Base-by-base conservation (phyloP, 805 yeast species). In the Wickerhamomyces silvicola region DNA sequence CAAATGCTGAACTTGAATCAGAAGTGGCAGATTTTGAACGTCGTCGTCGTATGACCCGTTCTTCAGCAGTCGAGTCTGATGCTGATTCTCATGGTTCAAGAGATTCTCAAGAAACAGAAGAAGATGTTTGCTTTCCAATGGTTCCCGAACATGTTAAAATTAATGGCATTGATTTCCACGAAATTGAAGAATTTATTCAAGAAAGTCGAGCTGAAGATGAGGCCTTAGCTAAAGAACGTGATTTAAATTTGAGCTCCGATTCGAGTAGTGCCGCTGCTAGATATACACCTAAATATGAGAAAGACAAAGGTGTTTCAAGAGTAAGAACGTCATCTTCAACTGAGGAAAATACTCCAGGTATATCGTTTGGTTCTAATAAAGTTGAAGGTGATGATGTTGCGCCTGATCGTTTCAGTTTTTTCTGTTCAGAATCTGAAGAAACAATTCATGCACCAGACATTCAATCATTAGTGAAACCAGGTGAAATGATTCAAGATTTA, bases 121-220 rank as follows among this genome's bases (percentile, higher is more conserved):
- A 86, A 53, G 97, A 90, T 70, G 98, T 90, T 27, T 90, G 97
- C 66, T 88, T 88, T 59, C 97, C 97, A 2, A 81, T 86, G 85
- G 62, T 76, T 30, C 78, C 83, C 4, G 81, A 80, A 38, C 75
- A 70, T 35, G 64, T 67, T 10, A 64, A 74, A 31, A 62, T 73
- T 26, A 78, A 77, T 38, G 96, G 95, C 12, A 84, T 92, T 44
- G 95, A 90, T 57, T 86, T 90, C 49, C 86, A 78, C 49, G 97
- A 87, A 50, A 72, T 90, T 43, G 95, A 85, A 37, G 92, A 82
- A 45, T 85, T 81, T 50, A 76, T 81, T 27, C 65, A 66, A 32
- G 81, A 74, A 34, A 78, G 75, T 44, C 60, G 77, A 37, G 72
- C 66, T 36, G 72, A 72, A 47, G 67, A 60, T 36, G 54, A 56